These are phyloP conservation scores for Teunomyces tritomae DNA, from an alignment of 805 yeast species.

Conservation along the genomic window DNA sequence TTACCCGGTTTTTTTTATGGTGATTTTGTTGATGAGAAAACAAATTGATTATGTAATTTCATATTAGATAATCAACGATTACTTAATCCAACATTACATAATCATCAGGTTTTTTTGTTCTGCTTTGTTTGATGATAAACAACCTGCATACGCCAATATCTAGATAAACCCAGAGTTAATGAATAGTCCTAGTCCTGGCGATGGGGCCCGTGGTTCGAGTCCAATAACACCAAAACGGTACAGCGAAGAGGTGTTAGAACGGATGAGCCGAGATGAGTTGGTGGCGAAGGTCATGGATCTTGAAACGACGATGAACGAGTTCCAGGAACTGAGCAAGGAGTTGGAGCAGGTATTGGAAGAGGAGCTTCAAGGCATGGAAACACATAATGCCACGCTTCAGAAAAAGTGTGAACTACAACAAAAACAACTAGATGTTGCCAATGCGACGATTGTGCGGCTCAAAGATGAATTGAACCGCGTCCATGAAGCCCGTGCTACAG, in stretches of 20 bases:
- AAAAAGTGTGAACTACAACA: constrained; percentile 16
- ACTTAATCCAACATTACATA: no score
- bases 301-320: constrained; percentile 38
- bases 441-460: constrained; percentile 12
- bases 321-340: constrained; percentile 44
- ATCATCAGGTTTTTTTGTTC: neutral
- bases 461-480: constrained; percentile 19
- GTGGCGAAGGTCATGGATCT: constrained; percentile 31
- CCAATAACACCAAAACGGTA: constrained; percentile 12
- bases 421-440: constrained; percentile 16
- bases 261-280: constrained; percentile 17
- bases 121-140: neutral
- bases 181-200: constrained; percentile 12
- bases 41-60: no score
- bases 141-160: neutral
- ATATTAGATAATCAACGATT: no score
- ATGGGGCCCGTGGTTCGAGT: neutral
- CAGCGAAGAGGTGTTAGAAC: constrained; percentile 7
- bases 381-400: constrained; percentile 17
- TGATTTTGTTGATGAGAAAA: no score
- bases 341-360: constrained; percentile 44
- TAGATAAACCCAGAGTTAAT: neutral
- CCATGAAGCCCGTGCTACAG: constrained; percentile 9
- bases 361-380: constrained; percentile 37
- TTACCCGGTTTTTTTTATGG: no score